Base-by-base conservation (phyloP, 345 rosid genomes). In the Citrus australasica region DNA sequence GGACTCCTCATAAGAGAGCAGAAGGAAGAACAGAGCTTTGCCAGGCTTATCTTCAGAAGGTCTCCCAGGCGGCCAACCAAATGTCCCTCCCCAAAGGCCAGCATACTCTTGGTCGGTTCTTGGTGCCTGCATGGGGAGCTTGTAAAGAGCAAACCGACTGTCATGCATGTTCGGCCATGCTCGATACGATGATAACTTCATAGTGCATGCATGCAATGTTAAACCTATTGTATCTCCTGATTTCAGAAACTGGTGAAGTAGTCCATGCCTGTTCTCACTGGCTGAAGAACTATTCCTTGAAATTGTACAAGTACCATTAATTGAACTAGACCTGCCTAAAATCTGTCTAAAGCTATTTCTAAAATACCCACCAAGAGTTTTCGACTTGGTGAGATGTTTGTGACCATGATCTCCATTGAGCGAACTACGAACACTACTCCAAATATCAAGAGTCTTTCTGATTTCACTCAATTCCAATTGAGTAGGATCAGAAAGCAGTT, bases 151-250 rank as follows among this genome's bases (percentile, higher is more conserved):
- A 85, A 87, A 93, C 38, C 86, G 88, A 74, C 84, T 86, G 58
- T 92, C 97, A 58, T 86, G 91, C 94, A 94, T 94, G 72, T 83
- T 91, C 22, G 98, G 97, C 98, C 98, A 94, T 76, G 94, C 92
- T 73, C 90, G 87, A 84, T 90, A 92, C 16, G 92, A 90, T 79
- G 93, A 85, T 80, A 94, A 76, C 85, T 82, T 92, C 75, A 80
- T 30, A 6, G 67, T 82, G 40, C 89, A 85, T 56, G 95, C 94
- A 70, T 78, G 87, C 22, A 92, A 46, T 13, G 85, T 83, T 79
- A 94, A 81, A 48, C 92, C 93, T 72, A 92, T 83, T 3, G 87
- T 76, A 79, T 92, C 93, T 64, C 94, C 93, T 19, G 85, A 86
- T 69, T 79, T 87, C 33, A 94, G 83, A 86, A 91, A 92, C 22